Base-by-base conservation (phyloP, 2,329 filamentous ascomycete species). In the Nigrospora oryzae region DNA sequence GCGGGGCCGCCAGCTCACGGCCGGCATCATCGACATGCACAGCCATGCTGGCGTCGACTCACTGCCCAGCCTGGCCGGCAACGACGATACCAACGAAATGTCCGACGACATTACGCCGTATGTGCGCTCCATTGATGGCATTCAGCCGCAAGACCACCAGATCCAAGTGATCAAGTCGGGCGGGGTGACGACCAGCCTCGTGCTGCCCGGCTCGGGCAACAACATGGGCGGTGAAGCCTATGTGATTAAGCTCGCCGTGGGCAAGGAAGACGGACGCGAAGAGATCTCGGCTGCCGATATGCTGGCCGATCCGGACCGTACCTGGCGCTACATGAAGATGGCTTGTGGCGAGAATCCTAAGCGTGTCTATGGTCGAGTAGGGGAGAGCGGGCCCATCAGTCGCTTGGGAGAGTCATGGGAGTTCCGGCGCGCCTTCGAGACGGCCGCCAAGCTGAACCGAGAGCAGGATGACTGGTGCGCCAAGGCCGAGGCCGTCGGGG, bases 251-350 rank as follows among this genome's bases (percentile, higher is more conserved):
- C 79, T 82, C 49, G 77, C 81, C 11, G 75, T 84, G 11, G 81
- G 81, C 16, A 70, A 69, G 45, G 53, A 66, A 0, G 74, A 83
- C 50, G 79, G 81, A 4, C 73, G 82, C 17, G 64, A 70, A 14
- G 82, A 86, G 58, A 73, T 82, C 37, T 83, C 80, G 43, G 78
- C 76, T 3, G 63, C 69, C 19, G 77, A 84, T 51, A 71, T 86
- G 66, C 67, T 86, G 11, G 82, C 83, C 1, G 79, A 84, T 42
- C 81, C 81, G 1, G 80, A 83, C 36, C 69, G 70, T 17, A 76
- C 68, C 48, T 83, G 81, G 76, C 71, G 83, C 16, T 86, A 84
- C 60, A 83, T 87, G 71, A 86, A 87, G 65, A 86, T 86, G 82
- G 83, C 83, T 0, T 86, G 82, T 51, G 83, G 83, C 33, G 83